Percentiles rank a stretch among this genome's conserved stretches.
Evolutionary conservation across 2,329 filamentous ascomycete species (phyloP).

Genomic region (Botrytis aclada): DNA sequence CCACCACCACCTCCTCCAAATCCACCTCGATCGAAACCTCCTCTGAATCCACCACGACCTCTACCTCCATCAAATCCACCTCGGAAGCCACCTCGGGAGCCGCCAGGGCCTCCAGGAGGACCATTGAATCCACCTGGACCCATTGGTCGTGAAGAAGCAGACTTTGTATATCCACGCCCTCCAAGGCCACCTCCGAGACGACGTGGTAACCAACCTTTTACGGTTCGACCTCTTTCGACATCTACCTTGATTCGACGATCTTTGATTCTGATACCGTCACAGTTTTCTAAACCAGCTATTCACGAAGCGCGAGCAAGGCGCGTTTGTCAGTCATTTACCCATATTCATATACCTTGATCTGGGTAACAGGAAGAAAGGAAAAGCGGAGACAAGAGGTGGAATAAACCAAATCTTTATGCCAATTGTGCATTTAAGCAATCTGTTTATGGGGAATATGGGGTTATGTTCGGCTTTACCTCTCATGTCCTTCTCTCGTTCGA

Average conservation of each 20-base stretch:
- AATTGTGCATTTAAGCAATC: conserved; percentile 30
- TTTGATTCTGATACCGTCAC: conserved; percentile 88
- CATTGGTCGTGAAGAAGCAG: conserved; percentile 66
- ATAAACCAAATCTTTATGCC: conserved; percentile 46
- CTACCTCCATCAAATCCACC: conserved; percentile 46
- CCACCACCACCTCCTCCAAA: conserved; percentile 24
- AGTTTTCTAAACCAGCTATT: conserved; percentile 83
- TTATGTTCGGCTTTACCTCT: conserved; percentile 73
- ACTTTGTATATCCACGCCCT: conserved; percentile 88
- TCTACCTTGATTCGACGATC: conserved; percentile 91
- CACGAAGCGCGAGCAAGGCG: conserved; percentile 55
- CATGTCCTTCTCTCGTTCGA: conserved; percentile 97
- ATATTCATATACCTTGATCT: conserved; percentile 45
- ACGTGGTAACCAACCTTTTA: conserved; percentile 88
- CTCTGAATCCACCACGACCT: conserved; percentile 51
- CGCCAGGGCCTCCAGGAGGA: conserved; percentile 46
- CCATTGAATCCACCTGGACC: conserved; percentile 60
- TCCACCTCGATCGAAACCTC: conserved; percentile 37
- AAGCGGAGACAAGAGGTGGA: conserved; percentile 40
- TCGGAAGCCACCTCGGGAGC: conserved; percentile 44
- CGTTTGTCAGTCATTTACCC: conserved; percentile 69
- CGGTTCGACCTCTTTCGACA: conserved; percentile 91
- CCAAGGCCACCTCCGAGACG: conserved; percentile 90
- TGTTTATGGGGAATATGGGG: conserved; percentile 37
- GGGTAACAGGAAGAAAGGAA: conserved; percentile 30